Percentiles rank a stretch among this genome's conserved stretches.
These are phyloP conservation scores for Oenanthe javanica DNA, from an alignment of 140 eudicot genomes.

Conservation along the genomic window DNA sequence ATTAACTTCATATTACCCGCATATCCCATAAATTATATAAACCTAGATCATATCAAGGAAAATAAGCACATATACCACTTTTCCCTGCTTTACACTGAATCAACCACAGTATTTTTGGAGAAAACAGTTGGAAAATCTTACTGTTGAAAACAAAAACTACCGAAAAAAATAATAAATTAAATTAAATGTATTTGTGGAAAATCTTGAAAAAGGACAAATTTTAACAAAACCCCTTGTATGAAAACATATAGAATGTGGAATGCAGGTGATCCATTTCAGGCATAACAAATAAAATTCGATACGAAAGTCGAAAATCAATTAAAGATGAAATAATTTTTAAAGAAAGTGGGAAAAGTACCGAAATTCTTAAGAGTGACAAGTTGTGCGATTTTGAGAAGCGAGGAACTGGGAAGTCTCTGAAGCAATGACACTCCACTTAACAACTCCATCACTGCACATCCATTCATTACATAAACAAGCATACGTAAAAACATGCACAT, in stretches of 20 bases:
- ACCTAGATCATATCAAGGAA: background rate
- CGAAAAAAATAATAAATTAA: no score
- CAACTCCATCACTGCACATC: slow-evolving; percentile 67
- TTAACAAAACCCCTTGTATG: no score
- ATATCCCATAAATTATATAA: background rate
- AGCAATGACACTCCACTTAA: slow-evolving; percentile 84
- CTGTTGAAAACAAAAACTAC: no score
- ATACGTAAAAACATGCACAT: no score
- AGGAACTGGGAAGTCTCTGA: slow-evolving; percentile 78
- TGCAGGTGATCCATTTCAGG: background rate
- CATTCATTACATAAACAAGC: background rate
- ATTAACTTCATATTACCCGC: background rate
- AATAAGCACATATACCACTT: background rate
- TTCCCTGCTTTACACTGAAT: background rate
- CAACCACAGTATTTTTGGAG: background rate
- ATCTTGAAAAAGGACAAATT: no score
- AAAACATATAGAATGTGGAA: background rate
- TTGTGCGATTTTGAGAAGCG: slow-evolving; percentile 57
- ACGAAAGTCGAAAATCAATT: no score
- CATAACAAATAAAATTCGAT: background rate
- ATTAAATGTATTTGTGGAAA: no score
- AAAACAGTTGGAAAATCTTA: no score
- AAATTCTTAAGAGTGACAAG: slow-evolving; percentile 43
- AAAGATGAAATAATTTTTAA: no score
- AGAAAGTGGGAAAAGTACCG: slow-evolving; percentile 28